A percentile compares a stretch with the other conserved stretches of the same genome.
phyloP scores from a whole-genome alignment of 2,329 filamentous ascomycete genomes.

The Aspergillus glaucus region DNA sequence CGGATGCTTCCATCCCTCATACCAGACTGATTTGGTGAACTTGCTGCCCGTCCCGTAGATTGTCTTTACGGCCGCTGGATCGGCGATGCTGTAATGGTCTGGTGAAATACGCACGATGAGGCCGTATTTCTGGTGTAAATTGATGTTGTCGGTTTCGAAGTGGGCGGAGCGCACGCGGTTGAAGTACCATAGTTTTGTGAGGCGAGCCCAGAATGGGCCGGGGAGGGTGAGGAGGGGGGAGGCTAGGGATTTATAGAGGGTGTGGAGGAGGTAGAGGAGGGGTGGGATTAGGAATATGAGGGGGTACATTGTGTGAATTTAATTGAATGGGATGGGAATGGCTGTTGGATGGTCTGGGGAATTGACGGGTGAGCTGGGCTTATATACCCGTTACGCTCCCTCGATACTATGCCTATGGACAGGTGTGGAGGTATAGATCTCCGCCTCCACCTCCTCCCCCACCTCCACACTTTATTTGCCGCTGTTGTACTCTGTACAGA shows the following conservation, averaged over 20 bases:
- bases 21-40: constrained; percentile 35
- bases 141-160: constrained; percentile 36
- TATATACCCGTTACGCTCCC: not conserved
- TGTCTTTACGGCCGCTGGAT: constrained; percentile 34
- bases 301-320: constrained; percentile 3
- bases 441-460: not conserved
- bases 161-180: constrained; percentile 28
- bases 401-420: too few relatives aligned
- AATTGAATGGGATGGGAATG: not conserved
- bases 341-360: not conserved
- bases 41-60: constrained; percentile 39
- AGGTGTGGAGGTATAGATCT: not conserved
- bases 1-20: constrained; percentile 28
- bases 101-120: constrained; percentile 44
- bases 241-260: constrained; percentile 15
- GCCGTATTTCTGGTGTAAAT: constrained; percentile 37
- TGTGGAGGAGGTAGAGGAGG: constrained; percentile 10
- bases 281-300: constrained; percentile 9
- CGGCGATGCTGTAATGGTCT: constrained; percentile 43
- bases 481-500: too few relatives aligned
- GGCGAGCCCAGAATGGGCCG: constrained; percentile 41
- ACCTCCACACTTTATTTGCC: not conserved
- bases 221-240: constrained; percentile 38
- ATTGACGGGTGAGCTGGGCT: not conserved
- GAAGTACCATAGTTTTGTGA: constrained; percentile 43